Evolutionary conservation across 2,329 filamentous ascomycete genomes (phyloP).

Genomic region (Neophaeococcomyces mojaviensis): DNA sequence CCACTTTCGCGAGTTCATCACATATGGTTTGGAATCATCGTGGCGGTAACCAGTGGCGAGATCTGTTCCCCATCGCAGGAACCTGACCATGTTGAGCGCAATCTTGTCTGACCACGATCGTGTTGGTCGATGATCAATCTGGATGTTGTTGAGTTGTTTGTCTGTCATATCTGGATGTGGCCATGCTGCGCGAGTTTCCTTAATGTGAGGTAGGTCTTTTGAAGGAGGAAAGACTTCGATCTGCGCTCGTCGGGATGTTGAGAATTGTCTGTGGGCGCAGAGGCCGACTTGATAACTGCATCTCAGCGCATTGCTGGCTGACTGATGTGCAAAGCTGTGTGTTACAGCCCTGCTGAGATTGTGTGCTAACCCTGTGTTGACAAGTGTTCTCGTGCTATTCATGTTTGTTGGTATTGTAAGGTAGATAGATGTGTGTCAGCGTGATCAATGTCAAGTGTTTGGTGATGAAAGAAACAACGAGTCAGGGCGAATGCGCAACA

Average conservation of each 20-base stretch:
- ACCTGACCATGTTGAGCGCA: conserved; percentile 67
- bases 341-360: conserved; percentile 16
- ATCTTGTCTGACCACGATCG: conserved; percentile 67
- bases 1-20: conserved; percentile 81
- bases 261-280: conserved; percentile 28
- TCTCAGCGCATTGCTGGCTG: conserved; percentile 19
- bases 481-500: not conserved
- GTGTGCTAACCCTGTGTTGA: conserved; percentile 14
- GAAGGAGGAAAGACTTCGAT: conserved; percentile 51
- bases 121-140: conserved; percentile 64
- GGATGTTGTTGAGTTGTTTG: conserved; percentile 67
- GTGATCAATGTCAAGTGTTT: not conserved
- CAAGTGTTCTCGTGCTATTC: conserved; percentile 16
- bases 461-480: not conserved
- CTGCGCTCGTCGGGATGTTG: conserved; percentile 29
- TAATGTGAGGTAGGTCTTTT: conserved; percentile 44
- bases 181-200: conserved; percentile 23
- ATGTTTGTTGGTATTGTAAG: conserved; percentile 9
- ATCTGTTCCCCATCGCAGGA: conserved; percentile 75
- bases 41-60: conserved; percentile 73
- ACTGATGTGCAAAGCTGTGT: conserved; percentile 15
- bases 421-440: not conserved
- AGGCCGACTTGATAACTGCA: conserved; percentile 15
- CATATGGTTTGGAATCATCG: conserved; percentile 55
- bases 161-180: conserved; percentile 51